Base-by-base conservation (phyloP, 495 filamentous ascomycete genomes). In the Astrothelium macrocarpum region DNA sequence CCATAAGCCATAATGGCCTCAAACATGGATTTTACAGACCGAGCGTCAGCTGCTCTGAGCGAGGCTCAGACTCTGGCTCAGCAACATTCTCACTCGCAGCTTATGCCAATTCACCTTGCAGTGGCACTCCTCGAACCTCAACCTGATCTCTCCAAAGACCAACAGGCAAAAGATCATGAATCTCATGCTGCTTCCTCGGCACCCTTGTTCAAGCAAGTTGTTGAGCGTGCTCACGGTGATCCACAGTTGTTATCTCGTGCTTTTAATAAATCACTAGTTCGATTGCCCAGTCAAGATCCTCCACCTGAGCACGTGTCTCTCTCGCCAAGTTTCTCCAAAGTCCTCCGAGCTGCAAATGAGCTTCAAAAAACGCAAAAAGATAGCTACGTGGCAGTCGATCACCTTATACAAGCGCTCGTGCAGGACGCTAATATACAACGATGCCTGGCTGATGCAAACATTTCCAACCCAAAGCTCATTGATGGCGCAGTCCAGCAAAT, bases 281-380 rank as follows among this genome's bases (percentile, higher is more conserved):
- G 94, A 36, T 78, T 95, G 65, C 92, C 94, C 0, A 93, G 88
- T 68, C 94, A 98, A 78, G 90, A 96, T 64, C 94, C 94, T 2
- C 93, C 94, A 31, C 93, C 94, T 59, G 94, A 98, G 65, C 80
- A 83, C 59, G 85, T 94, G 39, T 85, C 87, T 36, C 84, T 93
- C 67, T 84, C 91, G 4, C 91, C 92, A 2, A 78, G 82, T 14
- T 90, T 97, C 74, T 80, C 83, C 43, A 95, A 88, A 65, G 82
- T 96, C 60, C 79, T 98, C 32, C 82, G 91, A 53, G 80, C 85
- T 62, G 91, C 94, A 7, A 85, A 87, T 70, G 91, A 97, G n/a
- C 75, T 98, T 28, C 90, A 92, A 62, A 96, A 94, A 76, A 92
- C 91, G 1, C 94, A 97, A 66, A 96, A 96, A 70, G 94, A 98